phyloP scores from a whole-genome alignment of 1,139 yeast species.

The Pichia cactophila region DNA sequence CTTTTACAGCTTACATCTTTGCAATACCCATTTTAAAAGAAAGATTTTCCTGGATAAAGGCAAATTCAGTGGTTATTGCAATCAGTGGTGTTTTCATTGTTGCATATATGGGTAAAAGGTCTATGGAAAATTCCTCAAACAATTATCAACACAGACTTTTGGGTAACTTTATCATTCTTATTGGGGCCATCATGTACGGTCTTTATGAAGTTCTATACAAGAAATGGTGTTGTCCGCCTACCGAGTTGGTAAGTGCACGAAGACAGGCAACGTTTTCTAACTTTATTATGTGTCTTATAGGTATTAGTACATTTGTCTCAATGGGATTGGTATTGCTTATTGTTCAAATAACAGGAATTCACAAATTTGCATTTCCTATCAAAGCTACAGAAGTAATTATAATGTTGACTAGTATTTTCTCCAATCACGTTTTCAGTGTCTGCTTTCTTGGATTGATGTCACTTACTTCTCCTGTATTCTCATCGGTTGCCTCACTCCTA shows the following conservation, averaged over 20 bases:
- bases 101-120: constrained; percentile 56
- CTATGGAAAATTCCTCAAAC: constrained; percentile 10
- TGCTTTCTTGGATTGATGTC: constrained; percentile 75
- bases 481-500: constrained; percentile 72
- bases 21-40: constrained; percentile 71
- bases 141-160: constrained; percentile 53
- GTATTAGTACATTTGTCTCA: constrained; percentile 46
- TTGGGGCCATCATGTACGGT: constrained; percentile 81
- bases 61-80: constrained; percentile 64
- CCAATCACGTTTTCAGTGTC: constrained; percentile 65
- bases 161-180: constrained; percentile 66
- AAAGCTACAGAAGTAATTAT: constrained; percentile 38
- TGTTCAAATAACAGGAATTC: constrained; percentile 48
- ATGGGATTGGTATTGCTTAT: constrained; percentile 45
- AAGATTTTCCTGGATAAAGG: constrained; percentile 55
- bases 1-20: constrained; percentile 80
- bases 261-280: constrained; percentile 53
- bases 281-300: constrained; percentile 50
- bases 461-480: constrained; percentile 76
- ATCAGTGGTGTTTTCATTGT: constrained; percentile 70
- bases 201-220: constrained; percentile 81
- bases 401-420: constrained; percentile 43
- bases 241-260: constrained; percentile 44
- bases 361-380: constrained; percentile 49
- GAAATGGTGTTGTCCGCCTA: constrained; percentile 67